A percentile compares a stretch with the other conserved stretches of the same genome.
These are phyloP conservation scores for Gymnopilus junonius DNA, from an alignment of 768 basidiomycete genomes.

Conservation along the genomic window DNA sequence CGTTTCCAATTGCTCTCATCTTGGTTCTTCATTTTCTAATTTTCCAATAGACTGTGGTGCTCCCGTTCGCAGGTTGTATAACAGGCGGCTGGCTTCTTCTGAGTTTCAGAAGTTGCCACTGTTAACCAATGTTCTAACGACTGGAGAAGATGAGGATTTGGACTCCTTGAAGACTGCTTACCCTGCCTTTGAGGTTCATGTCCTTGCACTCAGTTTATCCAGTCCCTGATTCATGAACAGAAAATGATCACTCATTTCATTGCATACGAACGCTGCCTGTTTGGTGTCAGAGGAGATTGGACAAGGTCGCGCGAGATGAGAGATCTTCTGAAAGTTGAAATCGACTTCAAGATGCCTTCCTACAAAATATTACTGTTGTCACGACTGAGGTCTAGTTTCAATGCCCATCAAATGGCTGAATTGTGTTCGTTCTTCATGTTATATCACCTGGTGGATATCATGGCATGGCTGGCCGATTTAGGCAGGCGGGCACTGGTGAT, in stretches of 20 bases:
- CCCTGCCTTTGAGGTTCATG: not conserved
- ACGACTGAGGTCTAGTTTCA: not conserved
- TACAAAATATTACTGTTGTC: not conserved
- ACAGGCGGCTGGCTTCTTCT: not conserved
- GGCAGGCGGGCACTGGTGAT: not conserved
- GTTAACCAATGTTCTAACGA: not conserved
- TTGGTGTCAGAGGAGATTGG: not conserved
- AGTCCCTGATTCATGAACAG: not conserved
- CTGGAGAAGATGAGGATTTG: not conserved
- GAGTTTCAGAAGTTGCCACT: not conserved
- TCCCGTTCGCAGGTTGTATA: too few relatives aligned
- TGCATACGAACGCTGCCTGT: not conserved
- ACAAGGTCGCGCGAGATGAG: not conserved
- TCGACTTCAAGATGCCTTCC: not conserved
- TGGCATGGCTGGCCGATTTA: not conserved
- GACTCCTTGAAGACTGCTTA: not conserved
- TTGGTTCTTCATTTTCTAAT: too few relatives aligned
- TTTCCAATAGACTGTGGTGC: too few relatives aligned
- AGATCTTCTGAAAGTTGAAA: not conserved
- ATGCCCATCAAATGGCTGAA: not conserved
- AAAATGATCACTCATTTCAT: not conserved
- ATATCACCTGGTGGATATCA: not conserved
- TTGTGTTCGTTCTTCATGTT: not conserved
- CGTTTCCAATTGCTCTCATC: too few relatives aligned
- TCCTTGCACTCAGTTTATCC: not conserved